A percentile compares a stretch with the other conserved stretches of the same genome.
Conservation (phyloP, 2,329 filamentous ascomycete genomes). For the Calonectria leucothoes region DNA sequence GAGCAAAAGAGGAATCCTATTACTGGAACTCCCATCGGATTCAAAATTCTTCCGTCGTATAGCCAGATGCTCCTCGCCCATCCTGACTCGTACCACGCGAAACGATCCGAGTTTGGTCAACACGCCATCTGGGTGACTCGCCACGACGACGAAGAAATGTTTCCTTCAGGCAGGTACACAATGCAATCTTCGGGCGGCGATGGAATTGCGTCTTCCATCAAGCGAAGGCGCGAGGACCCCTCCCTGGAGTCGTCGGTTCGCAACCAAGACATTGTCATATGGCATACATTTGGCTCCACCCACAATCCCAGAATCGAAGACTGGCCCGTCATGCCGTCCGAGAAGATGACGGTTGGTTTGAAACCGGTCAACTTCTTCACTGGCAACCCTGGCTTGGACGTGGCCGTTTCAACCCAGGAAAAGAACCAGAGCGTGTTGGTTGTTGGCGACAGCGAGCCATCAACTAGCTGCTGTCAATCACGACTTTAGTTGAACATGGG, state of each 20-base stretch:
- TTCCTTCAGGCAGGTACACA: conserved; percentile 55
- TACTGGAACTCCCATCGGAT: conserved; percentile 57
- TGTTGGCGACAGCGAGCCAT: background rate
- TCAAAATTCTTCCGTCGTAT: conserved; percentile 56
- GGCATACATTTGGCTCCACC: conserved; percentile 70
- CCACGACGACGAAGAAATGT: conserved; percentile 56
- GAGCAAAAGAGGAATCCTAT: conserved; percentile 54
- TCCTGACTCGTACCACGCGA: conserved; percentile 51
- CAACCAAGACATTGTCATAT: conserved; percentile 66
- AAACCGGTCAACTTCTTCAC: conserved; percentile 67
- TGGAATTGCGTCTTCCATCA: conserved; percentile 47
- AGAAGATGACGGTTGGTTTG: conserved; percentile 62
- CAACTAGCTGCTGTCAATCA: background rate
- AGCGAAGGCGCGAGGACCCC: conserved; percentile 23
- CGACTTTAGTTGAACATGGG: background rate
- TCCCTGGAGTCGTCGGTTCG: conserved; percentile 50
- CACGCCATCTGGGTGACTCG: conserved; percentile 60
- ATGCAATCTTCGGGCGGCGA: conserved; percentile 60
- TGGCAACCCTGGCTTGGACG: conserved; percentile 62
- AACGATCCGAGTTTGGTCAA: conserved; percentile 55
- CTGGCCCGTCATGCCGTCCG: conserved; percentile 76
- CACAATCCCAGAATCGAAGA: conserved; percentile 75
- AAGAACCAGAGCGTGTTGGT: conserved; percentile 47
- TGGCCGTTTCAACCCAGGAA: conserved; percentile 54
- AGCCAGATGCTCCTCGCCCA: conserved; percentile 60